Conservation (phyloP, 805 yeast species). For the Ogataea parapolymorpha region DNA sequence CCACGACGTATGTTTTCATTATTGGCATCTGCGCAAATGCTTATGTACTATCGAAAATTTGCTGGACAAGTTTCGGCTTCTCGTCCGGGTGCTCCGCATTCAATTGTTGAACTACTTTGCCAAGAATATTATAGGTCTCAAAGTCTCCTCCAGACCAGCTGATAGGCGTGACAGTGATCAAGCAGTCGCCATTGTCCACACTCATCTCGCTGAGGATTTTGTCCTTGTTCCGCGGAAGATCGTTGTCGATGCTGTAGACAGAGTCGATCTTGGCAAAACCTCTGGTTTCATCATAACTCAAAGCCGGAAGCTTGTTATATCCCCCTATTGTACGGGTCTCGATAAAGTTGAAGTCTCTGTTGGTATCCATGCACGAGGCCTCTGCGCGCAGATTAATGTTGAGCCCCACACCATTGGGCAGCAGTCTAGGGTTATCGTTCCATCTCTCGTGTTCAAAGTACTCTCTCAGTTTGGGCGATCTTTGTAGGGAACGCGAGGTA, state of each 20-base stretch:
- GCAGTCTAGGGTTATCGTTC: conserved; percentile 26
- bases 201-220: conserved; percentile 18
- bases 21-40: conserved; percentile 5
- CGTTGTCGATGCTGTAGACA: conserved; percentile 18
- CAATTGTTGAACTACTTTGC: conserved; percentile 7
- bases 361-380: conserved; percentile 38
- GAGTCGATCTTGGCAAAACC: conserved; percentile 11
- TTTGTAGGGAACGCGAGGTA: conserved; percentile 15
- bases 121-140: conserved; percentile 12
- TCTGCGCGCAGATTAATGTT: conserved; percentile 41
- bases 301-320: conserved; percentile 21
- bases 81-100: conserved; percentile 10
- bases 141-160: conserved; percentile 22
- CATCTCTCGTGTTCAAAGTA: conserved; percentile 13
- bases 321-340: conserved; percentile 46
- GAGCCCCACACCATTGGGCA: conserved; percentile 47
- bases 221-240: conserved; percentile 9
- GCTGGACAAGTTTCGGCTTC: conserved; percentile 1
- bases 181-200: conserved; percentile 17
- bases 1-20: conserved; percentile 1
- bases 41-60: neutral
- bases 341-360: conserved; percentile 29
- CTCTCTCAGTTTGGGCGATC: conserved; percentile 2
- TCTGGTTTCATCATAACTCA: conserved; percentile 8
- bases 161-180: conserved; percentile 22